These are phyloP conservation scores for Cadophora sp. DNA, from an alignment of 2,329 filamentous ascomycete species.

Conservation along the genomic window DNA sequence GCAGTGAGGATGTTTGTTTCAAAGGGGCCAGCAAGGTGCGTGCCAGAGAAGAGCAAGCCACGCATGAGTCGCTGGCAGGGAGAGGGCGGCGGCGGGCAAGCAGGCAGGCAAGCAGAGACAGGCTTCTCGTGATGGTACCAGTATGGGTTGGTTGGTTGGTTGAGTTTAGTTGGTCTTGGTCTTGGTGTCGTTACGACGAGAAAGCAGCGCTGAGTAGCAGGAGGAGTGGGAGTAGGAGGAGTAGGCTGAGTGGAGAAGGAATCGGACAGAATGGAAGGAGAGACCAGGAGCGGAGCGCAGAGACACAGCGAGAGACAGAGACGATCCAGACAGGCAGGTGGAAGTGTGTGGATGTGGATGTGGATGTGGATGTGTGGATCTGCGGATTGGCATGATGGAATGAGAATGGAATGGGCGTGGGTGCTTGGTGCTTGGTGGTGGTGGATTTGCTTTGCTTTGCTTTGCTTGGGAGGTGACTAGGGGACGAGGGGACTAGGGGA, in stretches of 20 bases:
- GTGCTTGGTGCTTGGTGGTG: background rate
- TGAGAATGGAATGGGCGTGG: slow-evolving; percentile 9
- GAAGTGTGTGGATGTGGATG: slow-evolving; percentile 15
- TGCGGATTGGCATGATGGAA: slow-evolving; percentile 29
- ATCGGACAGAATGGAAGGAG: background rate
- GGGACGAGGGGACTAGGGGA: too few species aligned
- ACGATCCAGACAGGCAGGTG: slow-evolving; percentile 10
- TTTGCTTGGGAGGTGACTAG: too few species aligned
- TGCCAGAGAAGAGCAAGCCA: slow-evolving; percentile 19
- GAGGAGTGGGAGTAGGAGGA: background rate
- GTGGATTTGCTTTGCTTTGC: too few species aligned
- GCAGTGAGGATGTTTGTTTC: slow-evolving; percentile 17
- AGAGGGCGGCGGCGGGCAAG: background rate
- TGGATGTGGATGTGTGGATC: slow-evolving; percentile 21
- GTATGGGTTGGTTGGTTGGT: background rate
- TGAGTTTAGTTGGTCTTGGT: background rate
- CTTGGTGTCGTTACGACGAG: background rate
- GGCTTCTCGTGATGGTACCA: background rate
- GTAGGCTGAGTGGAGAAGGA: background rate
- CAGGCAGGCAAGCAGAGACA: background rate
- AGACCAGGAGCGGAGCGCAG: slow-evolving; percentile 1
- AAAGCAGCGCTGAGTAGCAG: background rate
- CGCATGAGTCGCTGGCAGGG: slow-evolving; percentile 18
- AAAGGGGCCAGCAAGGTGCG: slow-evolving; percentile 27
- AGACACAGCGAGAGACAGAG: background rate